Evolutionary conservation across 192 early-diverging fungal species (phyloP).

Genomic region (Backusella mclennaniae): DNA sequence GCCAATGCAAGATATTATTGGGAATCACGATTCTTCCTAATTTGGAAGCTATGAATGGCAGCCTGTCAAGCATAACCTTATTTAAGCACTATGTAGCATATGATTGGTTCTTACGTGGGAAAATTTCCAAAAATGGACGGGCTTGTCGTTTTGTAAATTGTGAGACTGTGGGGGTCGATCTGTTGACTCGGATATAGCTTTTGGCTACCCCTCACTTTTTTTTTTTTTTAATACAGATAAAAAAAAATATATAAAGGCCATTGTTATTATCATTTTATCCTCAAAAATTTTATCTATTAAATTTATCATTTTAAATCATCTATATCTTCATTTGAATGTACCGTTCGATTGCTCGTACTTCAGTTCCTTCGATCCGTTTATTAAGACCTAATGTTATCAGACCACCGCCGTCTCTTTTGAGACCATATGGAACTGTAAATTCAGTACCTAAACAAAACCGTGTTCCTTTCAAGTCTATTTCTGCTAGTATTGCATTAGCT

Average conservation of each 20-base stretch:
- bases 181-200: neutral
- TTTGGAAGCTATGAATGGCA: neutral
- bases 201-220: neutral
- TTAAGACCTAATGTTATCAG: neutral
- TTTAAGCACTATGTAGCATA: neutral
- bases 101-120: conserved; percentile 25
- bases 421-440: neutral
- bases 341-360: conserved; percentile 7
- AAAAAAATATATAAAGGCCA: neutral
- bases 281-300: neutral
- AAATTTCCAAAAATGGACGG: neutral
- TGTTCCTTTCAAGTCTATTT: conserved; percentile 11
- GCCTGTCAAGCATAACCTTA: neutral
- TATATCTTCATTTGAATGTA: neutral
- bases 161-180: neutral
- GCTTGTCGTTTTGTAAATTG: neutral
- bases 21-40: neutral
- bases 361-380: neutral
- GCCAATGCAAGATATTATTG: neutral
- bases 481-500: neutral
- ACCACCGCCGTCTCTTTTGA: neutral
- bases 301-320: neutral
- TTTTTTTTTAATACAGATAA: neutral
- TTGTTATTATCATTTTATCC: neutral
- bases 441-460: neutral